phyloP scores from a whole-genome alignment of 495 filamentous ascomycete genomes.

The Penicillium macrosclerotiorum region DNA sequence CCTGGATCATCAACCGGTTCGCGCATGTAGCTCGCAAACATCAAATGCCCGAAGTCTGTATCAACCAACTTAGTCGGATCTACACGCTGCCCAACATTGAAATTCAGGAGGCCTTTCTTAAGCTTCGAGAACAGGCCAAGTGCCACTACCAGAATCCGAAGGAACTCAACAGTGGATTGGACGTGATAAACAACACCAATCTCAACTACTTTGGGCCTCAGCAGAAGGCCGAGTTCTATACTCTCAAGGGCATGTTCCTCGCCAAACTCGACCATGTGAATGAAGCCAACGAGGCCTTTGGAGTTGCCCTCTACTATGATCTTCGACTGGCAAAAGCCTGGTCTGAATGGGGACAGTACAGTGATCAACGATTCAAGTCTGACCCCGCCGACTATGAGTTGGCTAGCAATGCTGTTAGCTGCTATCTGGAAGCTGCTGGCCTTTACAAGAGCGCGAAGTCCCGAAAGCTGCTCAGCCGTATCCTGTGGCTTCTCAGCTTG shows the following conservation, averaged over 20 bases:
- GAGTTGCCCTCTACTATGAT: conserved; percentile 91
- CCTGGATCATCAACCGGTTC: conserved; percentile 99
- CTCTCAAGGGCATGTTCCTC: conserved; percentile 98
- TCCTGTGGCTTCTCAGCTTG: conserved; percentile 93
- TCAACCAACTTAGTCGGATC: conserved; percentile 92
- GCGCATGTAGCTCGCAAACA: conserved; percentile 98
- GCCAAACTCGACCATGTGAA: conserved; percentile 85
- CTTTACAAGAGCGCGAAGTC: conserved; percentile 96
- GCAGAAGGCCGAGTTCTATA: conserved; percentile 99
- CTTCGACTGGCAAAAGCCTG: conserved; percentile 94
- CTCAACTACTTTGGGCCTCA: conserved; percentile 94
- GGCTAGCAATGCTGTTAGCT: conserved; percentile 88
- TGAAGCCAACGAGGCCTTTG: conserved; percentile 91
- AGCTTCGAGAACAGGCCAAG: conserved; percentile 93
- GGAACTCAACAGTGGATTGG: conserved; percentile 86
- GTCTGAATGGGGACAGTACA: conserved; percentile 99
- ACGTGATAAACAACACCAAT: conserved; percentile 99
- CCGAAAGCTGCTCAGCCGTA: conserved; percentile 89
- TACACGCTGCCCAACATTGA: conserved; percentile 99
- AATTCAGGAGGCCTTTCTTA: conserved; percentile 98
- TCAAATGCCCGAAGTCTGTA: conserved; percentile 94
- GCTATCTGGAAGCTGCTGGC: conserved; percentile 92
- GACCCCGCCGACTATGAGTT: conserved; percentile 73
- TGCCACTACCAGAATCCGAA: conserved; percentile 95
- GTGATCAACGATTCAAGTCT: conserved; percentile 90